Evolutionary conservation across 768 basidiomycete species (phyloP), one percentile per base, ranked within the genome.

Genomic region (Lactarius hengduanensis): DNA sequence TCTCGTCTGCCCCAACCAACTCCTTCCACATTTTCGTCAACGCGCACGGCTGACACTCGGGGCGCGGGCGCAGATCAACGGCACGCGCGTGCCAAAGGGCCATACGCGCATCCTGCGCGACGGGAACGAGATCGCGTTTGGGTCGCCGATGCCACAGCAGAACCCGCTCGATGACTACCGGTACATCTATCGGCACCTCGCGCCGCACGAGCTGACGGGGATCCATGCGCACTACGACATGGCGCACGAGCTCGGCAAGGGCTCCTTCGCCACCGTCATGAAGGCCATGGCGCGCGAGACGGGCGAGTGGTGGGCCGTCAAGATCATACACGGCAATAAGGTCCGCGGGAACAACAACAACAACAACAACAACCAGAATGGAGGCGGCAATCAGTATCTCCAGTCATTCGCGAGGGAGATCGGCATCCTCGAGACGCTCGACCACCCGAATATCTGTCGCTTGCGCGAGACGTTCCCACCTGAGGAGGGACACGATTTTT

Each of bases 231-330:
- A 80, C 62, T 92, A 92, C 74, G 90, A 91, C 68, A 72, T 91
- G 45, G 79, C 81, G 38, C 75, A 79, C 59, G 88, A 91, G 75
- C 84, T 98, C 3, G 96, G 96, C 61, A 89, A 88, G 71, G 96
- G 96, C 10, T 88, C 92, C 2, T 98, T 97, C 74, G 96, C 94
- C 4, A 89, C 89, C 11, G 96, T 98, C 22, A 84, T 88, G 79
- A 91, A 90, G 74, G 94, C 92, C 1, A 80, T 95, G 55, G 83
- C 86, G 70, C 84, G 87, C 11, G 75, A 77, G 26, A 89, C 88
- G 13, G 93, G 93, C 13, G 78, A 83, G 64, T 86, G 86, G 82
- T 88, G 84, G 68, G 96, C 96, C 0, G 86, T 96, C 76, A 98
- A 98, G 80, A 88, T 94, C 80, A 93, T 96, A 66, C 81, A 86